phyloP scores from a whole-genome alignment of 352 stramenopile genomes.

The Elongisporangium anandrum region DNA sequence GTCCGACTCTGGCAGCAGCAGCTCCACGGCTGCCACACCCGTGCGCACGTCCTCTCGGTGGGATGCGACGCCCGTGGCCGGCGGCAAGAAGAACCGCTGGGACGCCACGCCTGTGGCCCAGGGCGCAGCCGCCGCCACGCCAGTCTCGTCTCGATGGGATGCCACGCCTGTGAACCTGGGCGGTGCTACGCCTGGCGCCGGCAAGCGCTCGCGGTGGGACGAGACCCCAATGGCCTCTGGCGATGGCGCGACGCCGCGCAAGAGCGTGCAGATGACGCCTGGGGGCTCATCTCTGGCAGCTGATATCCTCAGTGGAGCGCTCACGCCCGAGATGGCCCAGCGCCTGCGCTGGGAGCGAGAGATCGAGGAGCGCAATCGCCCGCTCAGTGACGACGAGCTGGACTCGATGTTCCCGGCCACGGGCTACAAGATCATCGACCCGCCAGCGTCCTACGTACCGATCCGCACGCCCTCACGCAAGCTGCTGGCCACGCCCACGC shows the following conservation, averaged over 20 bases:
- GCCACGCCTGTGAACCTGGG: conserved; percentile 81
- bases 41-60: conserved; percentile 60
- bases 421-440: conserved; percentile 95
- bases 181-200: conserved; percentile 42
- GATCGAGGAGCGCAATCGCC: conserved; percentile 96
- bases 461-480: conserved; percentile 94
- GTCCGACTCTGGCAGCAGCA: conserved; percentile 29
- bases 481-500: conserved; percentile 94
- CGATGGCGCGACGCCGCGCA: conserved; percentile 46
- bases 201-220: conserved; percentile 95
- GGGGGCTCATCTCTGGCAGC: conserved; percentile 45
- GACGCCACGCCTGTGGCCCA: conserved; percentile 70
- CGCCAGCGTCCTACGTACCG: conserved; percentile 94
- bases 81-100: conserved; percentile 76
- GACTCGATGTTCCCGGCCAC: conserved; percentile 95
- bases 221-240: conserved; percentile 87
- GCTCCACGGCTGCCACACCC: conserved; percentile 44
- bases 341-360: conserved; percentile 93
- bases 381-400: conserved; percentile 95
- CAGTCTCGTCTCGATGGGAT: conserved; percentile 87
- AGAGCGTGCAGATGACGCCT: conserved; percentile 61
- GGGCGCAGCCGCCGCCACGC: conserved; percentile 22
- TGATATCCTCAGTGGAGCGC: conserved; percentile 55
- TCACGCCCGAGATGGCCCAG: conserved; percentile 91
- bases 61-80: conserved; percentile 60